Evolutionary conservation across 108 stramenopile genomes (phyloP).

Genomic region (Parietichytrium sp.): DNA sequence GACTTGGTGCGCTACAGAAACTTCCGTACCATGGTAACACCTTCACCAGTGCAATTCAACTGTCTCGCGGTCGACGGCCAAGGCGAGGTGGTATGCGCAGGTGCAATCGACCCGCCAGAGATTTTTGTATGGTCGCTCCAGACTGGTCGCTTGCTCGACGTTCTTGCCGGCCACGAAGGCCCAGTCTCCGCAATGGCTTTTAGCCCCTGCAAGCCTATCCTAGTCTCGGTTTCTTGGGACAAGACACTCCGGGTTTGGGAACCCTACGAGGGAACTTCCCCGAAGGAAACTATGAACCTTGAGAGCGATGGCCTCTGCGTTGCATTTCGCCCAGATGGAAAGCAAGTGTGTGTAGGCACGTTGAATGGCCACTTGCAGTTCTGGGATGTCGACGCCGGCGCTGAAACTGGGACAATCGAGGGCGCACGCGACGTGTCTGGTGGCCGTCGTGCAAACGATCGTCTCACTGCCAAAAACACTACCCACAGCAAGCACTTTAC

Average conservation of each 20-base stretch:
- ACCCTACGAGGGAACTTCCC: slow-evolving; percentile 73
- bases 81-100: slow-evolving; percentile 83
- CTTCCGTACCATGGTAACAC: slow-evolving; percentile 86
- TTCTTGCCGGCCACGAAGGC: slow-evolving; percentile 88
- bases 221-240: slow-evolving; percentile 95
- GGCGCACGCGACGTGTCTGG: slow-evolving; percentile 81
- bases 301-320: slow-evolving; percentile 90
- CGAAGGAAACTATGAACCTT: slow-evolving; percentile 80
- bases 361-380: slow-evolving; percentile 84
- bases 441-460: slow-evolving; percentile 80
- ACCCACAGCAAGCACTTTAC: slow-evolving; percentile 88
- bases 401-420: slow-evolving; percentile 77
- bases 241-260: slow-evolving; percentile 95
- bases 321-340: slow-evolving; percentile 90
- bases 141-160: slow-evolving; percentile 82
- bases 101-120: slow-evolving; percentile 83
- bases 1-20: slow-evolving; percentile 93
- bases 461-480: slow-evolving; percentile 82
- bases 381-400: slow-evolving; percentile 85
- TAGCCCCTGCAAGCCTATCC: slow-evolving; percentile 60
- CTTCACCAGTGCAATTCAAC: slow-evolving; percentile 84
- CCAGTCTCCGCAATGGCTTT: slow-evolving; percentile 80
- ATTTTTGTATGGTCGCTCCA: slow-evolving; percentile 92
- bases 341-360: slow-evolving; percentile 83
- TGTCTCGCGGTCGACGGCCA: slow-evolving; percentile 82